Percentiles rank a stretch among this genome's conserved stretches.
phyloP scores from a whole-genome alignment of 2,329 filamentous ascomycete species.

The Dryadomyces quercus-mongolicae region DNA sequence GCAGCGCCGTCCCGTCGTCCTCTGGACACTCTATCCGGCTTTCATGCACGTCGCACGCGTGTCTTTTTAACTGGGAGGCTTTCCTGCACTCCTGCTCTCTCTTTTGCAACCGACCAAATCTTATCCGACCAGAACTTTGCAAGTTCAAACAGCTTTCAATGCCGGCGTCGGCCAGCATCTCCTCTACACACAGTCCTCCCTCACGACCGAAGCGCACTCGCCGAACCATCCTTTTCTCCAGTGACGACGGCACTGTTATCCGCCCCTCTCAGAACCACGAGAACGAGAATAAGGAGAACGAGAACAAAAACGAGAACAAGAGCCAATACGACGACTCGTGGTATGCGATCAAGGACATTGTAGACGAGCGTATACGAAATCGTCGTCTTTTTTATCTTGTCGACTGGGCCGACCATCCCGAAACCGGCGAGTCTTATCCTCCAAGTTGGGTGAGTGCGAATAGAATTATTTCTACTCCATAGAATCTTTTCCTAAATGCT shows the following conservation, averaged over 20 bases:
- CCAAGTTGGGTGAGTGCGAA: conserved; percentile 41
- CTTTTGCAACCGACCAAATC: too few relatives aligned
- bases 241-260: not conserved
- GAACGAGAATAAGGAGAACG: not conserved
- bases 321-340: conserved; percentile 8
- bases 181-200: not conserved
- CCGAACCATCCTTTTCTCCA: not conserved
- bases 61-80: too few relatives aligned
- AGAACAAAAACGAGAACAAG: not conserved
- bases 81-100: too few relatives aligned
- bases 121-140: not conserved
- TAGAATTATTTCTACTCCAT: not conserved
- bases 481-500: too few relatives aligned
- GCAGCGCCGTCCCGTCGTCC: too few relatives aligned
- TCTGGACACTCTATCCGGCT: too few relatives aligned
- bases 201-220: not conserved
- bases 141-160: not conserved
- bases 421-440: conserved; percentile 32
- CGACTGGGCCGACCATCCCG: conserved; percentile 42
- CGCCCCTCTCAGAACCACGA: not conserved
- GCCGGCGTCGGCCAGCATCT: not conserved
- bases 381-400: conserved; percentile 33
- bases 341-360: conserved; percentile 22
- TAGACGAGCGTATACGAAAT: conserved; percentile 21
- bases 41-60: too few relatives aligned